Conservation (phyloP, 805 yeast species). For the Candida nitratophila region DNA sequence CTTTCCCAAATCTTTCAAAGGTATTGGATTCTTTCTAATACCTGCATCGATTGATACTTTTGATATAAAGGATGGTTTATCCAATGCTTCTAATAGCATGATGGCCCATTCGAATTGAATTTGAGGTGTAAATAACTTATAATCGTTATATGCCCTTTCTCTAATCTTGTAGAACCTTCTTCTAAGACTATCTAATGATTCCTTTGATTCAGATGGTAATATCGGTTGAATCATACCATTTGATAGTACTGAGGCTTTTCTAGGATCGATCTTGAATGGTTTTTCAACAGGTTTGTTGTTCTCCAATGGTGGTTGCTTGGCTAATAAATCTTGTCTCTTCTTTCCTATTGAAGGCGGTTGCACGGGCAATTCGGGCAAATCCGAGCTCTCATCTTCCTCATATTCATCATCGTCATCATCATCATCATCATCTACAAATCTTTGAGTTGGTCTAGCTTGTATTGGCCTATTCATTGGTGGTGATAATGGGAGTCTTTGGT, state of each 20-base stretch:
- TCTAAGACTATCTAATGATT: conserved; percentile 17
- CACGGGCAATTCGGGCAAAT: neutral
- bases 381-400: neutral
- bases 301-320: neutral
- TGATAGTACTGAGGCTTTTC: conserved; percentile 1
- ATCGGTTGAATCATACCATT: conserved; percentile 23
- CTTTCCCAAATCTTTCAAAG: conserved; percentile 35
- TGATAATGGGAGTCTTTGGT: neutral
- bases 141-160: conserved; percentile 28
- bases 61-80: conserved; percentile 32
- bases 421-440: neutral
- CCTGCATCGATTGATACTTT: conserved; percentile 43
- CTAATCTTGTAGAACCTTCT: conserved; percentile 23
- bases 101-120: conserved; percentile 64
- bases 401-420: neutral
- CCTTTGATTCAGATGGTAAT: conserved; percentile 23
- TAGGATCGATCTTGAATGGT: neutral
- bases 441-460: conserved; percentile 1
- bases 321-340: neutral
- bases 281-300: neutral
- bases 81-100: conserved; percentile 41
- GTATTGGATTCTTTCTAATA: conserved; percentile 30
- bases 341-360: neutral
- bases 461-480: neutral
- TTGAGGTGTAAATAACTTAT: conserved; percentile 34